Base-by-base conservation (phyloP, 2,329 filamentous ascomycete species). In the Erysiphe pulchra region DNA sequence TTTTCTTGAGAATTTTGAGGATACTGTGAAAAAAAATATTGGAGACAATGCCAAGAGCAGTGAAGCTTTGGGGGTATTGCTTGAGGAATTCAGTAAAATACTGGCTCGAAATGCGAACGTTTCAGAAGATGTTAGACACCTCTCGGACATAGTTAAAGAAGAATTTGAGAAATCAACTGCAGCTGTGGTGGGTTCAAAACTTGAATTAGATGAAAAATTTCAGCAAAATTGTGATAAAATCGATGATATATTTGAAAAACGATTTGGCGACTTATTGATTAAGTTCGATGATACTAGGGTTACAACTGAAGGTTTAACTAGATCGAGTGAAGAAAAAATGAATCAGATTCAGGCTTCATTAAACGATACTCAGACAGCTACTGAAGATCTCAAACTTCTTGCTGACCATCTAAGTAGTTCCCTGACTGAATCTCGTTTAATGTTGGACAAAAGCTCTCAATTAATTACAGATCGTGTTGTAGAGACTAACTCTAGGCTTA, bases 271-370 rank as follows among this genome's bases (percentile, higher is more conserved):
- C 51, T 67, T 98, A 20, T 74, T 92, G 59, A 67, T 70, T 52
- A 94, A 92, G 59, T 92, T 93, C 56, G 86, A 94, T 46, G 83
- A 90, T 49, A 77, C 86, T 50, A 80, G 92, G 56, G 64, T 70
- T 17, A 66, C 74, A 8, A 70, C 83, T 30, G 80, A 92, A 40
- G 64, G 70, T 17, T 80, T 80, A 53, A 71, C 76, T 43, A 75
- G 77, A 51, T 70, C 77, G 32, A 73, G 75, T 46, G 83, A 87
- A 53, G 77, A 80, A 51, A 77, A 80, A 47, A 75, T 82, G 31
- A 63, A 71, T 32, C 72, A 80, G 51, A 76, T 85, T 50, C 73
- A 86, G 48, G 77, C 80, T 46, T 74, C 84, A 4, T 66, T 92
- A 8, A 67, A 75, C 14, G 73, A 69, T 49, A 87, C 80, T 24